Conservation (phyloP, 208 protist species). For the Trypanosoma caninum region DNA sequence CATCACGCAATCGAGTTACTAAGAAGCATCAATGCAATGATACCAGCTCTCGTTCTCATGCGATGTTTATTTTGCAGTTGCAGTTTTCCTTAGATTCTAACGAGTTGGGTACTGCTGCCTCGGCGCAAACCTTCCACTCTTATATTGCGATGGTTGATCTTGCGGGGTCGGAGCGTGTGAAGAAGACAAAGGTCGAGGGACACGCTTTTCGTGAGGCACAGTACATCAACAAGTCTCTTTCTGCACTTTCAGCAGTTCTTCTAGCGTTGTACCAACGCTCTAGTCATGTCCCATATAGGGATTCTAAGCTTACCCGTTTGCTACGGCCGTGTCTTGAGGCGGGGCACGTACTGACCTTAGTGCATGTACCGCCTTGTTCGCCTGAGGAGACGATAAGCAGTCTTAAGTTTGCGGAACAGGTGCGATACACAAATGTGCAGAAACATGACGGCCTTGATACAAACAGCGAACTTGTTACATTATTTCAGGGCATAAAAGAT, state of each 20-base stretch:
- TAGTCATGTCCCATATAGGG: conserved; percentile 89
- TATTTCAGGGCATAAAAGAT: conserved; percentile 80
- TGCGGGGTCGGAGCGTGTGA: conserved; percentile 94
- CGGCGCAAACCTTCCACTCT: conserved; percentile 42
- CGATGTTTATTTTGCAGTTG: conserved; percentile 83
- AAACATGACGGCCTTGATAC: conserved; percentile 53
- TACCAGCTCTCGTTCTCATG: conserved; percentile 82
- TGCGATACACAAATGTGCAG: conserved; percentile 71
- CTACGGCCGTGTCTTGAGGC: conserved; percentile 82
- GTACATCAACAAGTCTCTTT: conserved; percentile 92
- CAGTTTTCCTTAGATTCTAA: conserved; percentile 49
- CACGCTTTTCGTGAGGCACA: conserved; percentile 77
- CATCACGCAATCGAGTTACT: conserved; percentile 75
- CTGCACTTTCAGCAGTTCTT: conserved; percentile 81
- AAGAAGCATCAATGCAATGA: conserved; percentile 66
- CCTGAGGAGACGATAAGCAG: conserved; percentile 56
- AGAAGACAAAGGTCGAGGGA: conserved; percentile 88
- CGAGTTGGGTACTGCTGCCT: neutral
- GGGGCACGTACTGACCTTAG: conserved; percentile 73
- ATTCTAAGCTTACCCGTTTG: conserved; percentile 90
- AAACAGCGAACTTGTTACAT: conserved; percentile 41
- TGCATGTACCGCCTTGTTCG: conserved; percentile 79
- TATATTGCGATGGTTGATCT: conserved; percentile 95
- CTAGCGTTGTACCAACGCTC: conserved; percentile 66
- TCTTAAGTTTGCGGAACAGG: conserved; percentile 84